These are phyloP conservation scores for Tetrapyrgos nigripes DNA, from an alignment of 1,284 basidiomycete genomes.

Conservation along the genomic window DNA sequence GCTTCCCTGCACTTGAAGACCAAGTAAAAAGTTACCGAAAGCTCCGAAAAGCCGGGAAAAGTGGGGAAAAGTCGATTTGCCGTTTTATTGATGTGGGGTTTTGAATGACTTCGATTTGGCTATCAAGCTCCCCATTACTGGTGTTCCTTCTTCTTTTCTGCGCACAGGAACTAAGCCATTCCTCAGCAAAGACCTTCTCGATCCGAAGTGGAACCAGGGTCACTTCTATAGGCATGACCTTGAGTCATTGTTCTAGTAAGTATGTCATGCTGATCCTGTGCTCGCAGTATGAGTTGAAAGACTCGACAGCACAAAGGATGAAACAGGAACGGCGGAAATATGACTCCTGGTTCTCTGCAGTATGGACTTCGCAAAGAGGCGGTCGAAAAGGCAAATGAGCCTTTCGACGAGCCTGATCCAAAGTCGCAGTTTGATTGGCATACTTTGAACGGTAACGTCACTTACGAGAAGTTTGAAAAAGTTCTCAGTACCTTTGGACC, in stretches of 20 bases:
- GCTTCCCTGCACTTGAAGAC: too few relatives aligned
- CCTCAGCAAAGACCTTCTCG: slow-evolving; percentile 6
- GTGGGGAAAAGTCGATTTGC: too few relatives aligned
- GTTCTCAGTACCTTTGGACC: background rate
- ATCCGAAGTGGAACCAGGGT: background rate
- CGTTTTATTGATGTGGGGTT: too few relatives aligned
- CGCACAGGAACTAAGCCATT: slow-evolving; percentile 11
- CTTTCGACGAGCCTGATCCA: too few relatives aligned
- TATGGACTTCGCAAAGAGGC: too few relatives aligned
- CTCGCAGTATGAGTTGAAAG: slow-evolving; percentile 1
- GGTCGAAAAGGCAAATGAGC: too few relatives aligned
- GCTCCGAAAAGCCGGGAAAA: too few relatives aligned
- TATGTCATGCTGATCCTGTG: slow-evolving; percentile 6
- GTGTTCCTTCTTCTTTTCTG: background rate
- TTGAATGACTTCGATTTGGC: slow-evolving; percentile 15
- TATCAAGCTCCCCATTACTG: background rate
- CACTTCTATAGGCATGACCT: slow-evolving; percentile 11
- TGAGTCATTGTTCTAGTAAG: slow-evolving; percentile 17
- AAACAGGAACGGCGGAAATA: too few relatives aligned
- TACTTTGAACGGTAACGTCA: background rate
- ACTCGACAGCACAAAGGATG: too few relatives aligned
- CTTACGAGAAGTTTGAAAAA: background rate
- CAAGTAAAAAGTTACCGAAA: too few relatives aligned
- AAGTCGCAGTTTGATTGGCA: background rate
- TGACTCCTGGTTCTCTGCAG: too few relatives aligned